Evolutionary conservation across 129 eudicot species (phyloP).

Genomic region (Scalesia atractyloides): DNA sequence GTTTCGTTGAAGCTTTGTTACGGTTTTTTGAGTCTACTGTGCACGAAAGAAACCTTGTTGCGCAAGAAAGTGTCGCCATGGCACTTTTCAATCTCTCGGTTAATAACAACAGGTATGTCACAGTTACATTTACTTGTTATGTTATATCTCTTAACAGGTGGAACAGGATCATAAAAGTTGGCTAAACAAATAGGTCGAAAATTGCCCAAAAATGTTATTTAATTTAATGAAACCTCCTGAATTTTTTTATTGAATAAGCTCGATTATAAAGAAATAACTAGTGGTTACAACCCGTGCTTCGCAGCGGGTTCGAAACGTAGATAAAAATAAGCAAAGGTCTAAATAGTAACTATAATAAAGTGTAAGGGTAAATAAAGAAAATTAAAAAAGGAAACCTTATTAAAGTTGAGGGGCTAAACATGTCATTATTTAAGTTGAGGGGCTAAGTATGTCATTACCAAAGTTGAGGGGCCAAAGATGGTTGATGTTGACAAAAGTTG

Average conservation of each 20-base stretch:
- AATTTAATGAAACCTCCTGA: not conserved
- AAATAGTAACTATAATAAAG: too few species aligned
- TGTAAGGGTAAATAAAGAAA: too few species aligned
- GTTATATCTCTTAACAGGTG: not conserved
- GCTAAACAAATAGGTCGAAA: not conserved
- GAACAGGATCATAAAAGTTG: not conserved
- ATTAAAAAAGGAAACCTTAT: too few species aligned
- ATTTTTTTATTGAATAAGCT: not conserved
- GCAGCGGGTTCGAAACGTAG: too few species aligned
- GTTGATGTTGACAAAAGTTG: too few species aligned
- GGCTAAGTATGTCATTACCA: too few species aligned
- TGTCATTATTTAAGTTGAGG: too few species aligned
- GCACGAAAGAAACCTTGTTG: constrained; percentile 44
- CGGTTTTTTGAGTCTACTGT: constrained; percentile 61
- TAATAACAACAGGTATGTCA: constrained; percentile 76
- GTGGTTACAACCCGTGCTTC: too few species aligned
- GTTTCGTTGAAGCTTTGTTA: constrained; percentile 81
- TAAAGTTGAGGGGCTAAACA: too few species aligned
- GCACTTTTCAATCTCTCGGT: constrained; percentile 94
- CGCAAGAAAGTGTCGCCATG: constrained; percentile 88
- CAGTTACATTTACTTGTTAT: not conserved
- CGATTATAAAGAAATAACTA: not conserved
- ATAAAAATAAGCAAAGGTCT: too few species aligned
- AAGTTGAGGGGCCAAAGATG: too few species aligned
- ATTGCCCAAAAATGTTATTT: not conserved